A percentile compares a stretch with the other conserved stretches of the same genome.
Evolutionary conservation across 1,139 yeast genomes (phyloP).

Genomic region (Sugiyamaella neomexicana): DNA sequence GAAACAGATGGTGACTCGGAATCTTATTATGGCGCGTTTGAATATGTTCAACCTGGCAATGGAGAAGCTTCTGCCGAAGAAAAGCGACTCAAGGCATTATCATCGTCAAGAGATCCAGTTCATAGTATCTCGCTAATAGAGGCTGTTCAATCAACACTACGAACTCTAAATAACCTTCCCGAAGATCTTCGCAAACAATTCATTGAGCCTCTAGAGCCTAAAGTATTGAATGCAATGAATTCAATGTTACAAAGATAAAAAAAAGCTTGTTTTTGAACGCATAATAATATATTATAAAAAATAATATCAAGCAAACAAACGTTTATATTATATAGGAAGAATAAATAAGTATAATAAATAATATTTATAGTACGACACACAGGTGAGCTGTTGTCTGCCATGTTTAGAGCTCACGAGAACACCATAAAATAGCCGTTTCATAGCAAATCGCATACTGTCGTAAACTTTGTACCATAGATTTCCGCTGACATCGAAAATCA

Average conservation of each 20-base stretch:
- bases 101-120: slow-evolving; percentile 28
- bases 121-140: slow-evolving; percentile 28
- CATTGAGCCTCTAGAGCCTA: slow-evolving; percentile 10
- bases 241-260: slow-evolving; percentile 6
- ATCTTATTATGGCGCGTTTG: slow-evolving; percentile 33
- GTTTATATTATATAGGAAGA: background rate
- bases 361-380: background rate
- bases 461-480: slow-evolving; percentile 81
- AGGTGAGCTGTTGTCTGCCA: background rate
- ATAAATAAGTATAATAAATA: slow-evolving; percentile 18
- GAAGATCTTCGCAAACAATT: background rate
- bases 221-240: slow-evolving; percentile 5
- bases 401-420: slow-evolving; percentile 18
- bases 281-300: background rate
- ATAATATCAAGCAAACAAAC: background rate
- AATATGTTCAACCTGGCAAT: slow-evolving; percentile 31
- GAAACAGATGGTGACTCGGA: slow-evolving; percentile 52
- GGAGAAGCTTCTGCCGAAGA: slow-evolving; percentile 25
- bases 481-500: slow-evolving; percentile 65
- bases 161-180: background rate
- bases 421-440: slow-evolving; percentile 48
- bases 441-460: slow-evolving; percentile 74
- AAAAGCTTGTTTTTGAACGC: background rate
- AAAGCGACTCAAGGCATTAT: slow-evolving; percentile 24
- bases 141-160: slow-evolving; percentile 13